These are phyloP conservation scores for Inga laurina DNA, from an alignment of 306 rosid genomes.

Conservation along the genomic window DNA sequence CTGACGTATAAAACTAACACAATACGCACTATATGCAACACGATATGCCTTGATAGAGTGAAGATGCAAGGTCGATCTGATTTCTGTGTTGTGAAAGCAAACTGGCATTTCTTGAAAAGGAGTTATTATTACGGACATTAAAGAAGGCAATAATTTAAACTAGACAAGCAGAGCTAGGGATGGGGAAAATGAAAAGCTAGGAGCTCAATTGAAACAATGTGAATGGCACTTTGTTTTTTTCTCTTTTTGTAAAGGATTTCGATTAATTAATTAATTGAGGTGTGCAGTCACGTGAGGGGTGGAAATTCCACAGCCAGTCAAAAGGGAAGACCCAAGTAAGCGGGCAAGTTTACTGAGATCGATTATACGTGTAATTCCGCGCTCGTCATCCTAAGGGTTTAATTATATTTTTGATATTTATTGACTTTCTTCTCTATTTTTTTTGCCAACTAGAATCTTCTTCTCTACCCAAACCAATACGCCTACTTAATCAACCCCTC, in stretches of 20 bases:
- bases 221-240: neutral
- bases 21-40: no score
- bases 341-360: neutral
- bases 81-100: neutral
- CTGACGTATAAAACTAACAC: neutral
- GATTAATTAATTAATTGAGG: neutral
- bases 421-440: neutral
- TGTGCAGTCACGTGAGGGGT: neutral
- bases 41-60: neutral
- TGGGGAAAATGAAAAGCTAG: neutral
- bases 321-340: slow-evolving; percentile 11
- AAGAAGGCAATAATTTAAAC: neutral
- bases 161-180: neutral
- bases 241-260: neutral
- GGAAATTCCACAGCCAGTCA: slow-evolving; percentile 5
- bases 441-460: neutral
- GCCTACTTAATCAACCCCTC: neutral
- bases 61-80: neutral
- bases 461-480: neutral
- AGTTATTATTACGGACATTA: neutral
- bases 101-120: neutral
- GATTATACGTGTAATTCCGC: neutral
- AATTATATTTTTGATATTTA: neutral
- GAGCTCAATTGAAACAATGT: neutral
- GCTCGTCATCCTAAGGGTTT: neutral